A percentile compares a stretch with the other conserved stretches of the same genome.
These are phyloP conservation scores for Boletales sp. DNA, from an alignment of 768 basidiomycete genomes.

Conservation along the genomic window DNA sequence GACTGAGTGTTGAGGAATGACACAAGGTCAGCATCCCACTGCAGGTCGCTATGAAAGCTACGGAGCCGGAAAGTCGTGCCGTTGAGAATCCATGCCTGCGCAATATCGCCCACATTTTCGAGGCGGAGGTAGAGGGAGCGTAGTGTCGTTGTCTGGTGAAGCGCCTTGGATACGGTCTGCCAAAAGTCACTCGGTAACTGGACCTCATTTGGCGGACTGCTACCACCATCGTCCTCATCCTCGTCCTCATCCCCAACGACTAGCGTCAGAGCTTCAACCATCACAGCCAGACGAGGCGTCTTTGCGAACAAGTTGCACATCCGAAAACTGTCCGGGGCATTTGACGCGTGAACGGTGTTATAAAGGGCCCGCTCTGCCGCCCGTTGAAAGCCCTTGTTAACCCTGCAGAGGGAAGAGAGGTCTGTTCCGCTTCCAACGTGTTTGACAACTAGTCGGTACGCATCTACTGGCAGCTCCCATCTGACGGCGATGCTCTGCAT, in stretches of 20 bases:
- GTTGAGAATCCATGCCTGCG: slow-evolving; percentile 37
- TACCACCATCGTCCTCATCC: slow-evolving; percentile 4
- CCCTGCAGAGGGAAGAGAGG: slow-evolving; percentile 54
- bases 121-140: slow-evolving; percentile 51
- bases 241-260: slow-evolving; percentile 27
- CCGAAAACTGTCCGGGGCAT: slow-evolving; percentile 35
- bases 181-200: slow-evolving; percentile 43
- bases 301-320: slow-evolving; percentile 47
- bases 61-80: slow-evolving; percentile 51
- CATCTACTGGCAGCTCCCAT: slow-evolving; percentile 64
- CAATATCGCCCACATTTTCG: slow-evolving; percentile 21
- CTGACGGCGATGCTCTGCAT: slow-evolving; percentile 36
- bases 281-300: slow-evolving; percentile 44
- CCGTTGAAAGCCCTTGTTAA: slow-evolving; percentile 51
- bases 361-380: slow-evolving; percentile 59
- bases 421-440: slow-evolving; percentile 50
- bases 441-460: slow-evolving; percentile 54
- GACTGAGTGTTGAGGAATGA: slow-evolving; percentile 27
- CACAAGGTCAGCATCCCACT: slow-evolving; percentile 57
- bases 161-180: slow-evolving; percentile 45
- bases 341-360: slow-evolving; percentile 50
- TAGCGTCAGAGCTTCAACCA: slow-evolving; percentile 56
- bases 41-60: slow-evolving; percentile 61
- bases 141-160: slow-evolving; percentile 44
- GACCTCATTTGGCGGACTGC: background rate